Conservation (phyloP, 345 rosid genomes). For the Gossypium raimondii region DNA sequence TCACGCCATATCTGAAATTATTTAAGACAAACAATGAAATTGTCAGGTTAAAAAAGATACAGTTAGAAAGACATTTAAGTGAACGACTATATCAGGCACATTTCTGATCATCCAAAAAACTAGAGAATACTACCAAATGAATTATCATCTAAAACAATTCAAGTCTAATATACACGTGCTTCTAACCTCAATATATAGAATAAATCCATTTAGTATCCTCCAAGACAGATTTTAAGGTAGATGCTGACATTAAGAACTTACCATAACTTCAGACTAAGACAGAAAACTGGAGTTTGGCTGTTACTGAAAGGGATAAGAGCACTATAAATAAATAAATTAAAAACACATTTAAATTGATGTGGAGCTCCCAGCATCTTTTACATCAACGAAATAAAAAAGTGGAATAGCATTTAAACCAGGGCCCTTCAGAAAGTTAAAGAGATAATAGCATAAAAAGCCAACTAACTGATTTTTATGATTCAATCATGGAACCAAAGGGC, state of each 20-base stretch:
- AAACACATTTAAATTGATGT: not conserved
- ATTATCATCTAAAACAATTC: not conserved
- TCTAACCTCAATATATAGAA: not conserved
- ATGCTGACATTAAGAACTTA: not conserved
- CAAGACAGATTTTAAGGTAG: not conserved
- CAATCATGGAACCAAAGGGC: not conserved
- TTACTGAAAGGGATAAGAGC: not conserved
- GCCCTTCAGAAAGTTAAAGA: not conserved
- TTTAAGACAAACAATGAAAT: constrained; percentile 15
- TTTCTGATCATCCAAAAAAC: not conserved
- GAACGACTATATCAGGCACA: not conserved
- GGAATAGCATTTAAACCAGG: not conserved
- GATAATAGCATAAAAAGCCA: not conserved
- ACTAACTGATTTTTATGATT: not conserved
- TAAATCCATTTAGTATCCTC: not conserved
- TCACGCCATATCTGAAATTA: constrained; percentile 66
- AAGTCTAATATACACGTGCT: not conserved
- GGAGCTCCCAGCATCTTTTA: not conserved
- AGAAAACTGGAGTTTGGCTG: not conserved
- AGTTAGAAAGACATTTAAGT: not conserved
- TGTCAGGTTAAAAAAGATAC: not conserved
- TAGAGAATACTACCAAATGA: not conserved
- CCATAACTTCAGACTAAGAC: not conserved
- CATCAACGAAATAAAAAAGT: not conserved
- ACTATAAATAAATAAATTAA: not conserved